Conservation (phyloP, 441 rosid species). For the Populus tomentosa region DNA sequence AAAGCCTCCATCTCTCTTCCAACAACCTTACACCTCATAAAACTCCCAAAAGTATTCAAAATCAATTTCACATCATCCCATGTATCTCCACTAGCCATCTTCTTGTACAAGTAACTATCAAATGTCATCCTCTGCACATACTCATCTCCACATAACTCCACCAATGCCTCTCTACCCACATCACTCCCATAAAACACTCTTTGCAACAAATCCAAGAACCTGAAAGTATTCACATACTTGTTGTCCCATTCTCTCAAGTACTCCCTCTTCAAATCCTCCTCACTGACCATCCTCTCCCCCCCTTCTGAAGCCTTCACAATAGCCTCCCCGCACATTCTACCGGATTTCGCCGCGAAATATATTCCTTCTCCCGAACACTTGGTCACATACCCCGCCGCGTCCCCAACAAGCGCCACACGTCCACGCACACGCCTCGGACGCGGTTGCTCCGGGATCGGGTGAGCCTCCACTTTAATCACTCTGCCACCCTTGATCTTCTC, state of each 20-base stretch:
- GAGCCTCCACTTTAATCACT: slow-evolving; percentile 60
- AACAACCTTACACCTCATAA: slow-evolving; percentile 32
- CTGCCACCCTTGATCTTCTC: slow-evolving; percentile 46
- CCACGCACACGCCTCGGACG: slow-evolving; percentile 40
- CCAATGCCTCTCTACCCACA: slow-evolving; percentile 51
- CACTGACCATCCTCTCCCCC: slow-evolving; percentile 33
- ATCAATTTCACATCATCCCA: slow-evolving; percentile 47
- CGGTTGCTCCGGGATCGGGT: slow-evolving; percentile 63
- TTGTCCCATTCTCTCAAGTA: slow-evolving; percentile 51
- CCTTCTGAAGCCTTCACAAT: slow-evolving; percentile 44
- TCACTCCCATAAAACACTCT: slow-evolving; percentile 46
- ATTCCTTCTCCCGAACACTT: slow-evolving; percentile 69
- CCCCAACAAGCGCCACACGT: slow-evolving; percentile 55
- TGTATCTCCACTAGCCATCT: slow-evolving; percentile 33
- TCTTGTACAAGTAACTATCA: slow-evolving; percentile 63
- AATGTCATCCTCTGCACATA: slow-evolving; percentile 67
- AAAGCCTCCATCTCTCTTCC: slow-evolving; percentile 30
- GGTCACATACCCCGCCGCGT: slow-evolving; percentile 53
- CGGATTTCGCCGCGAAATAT: slow-evolving; percentile 53
- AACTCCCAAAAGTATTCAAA: slow-evolving; percentile 32
- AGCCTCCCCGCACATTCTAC: slow-evolving; percentile 50
- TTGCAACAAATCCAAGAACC: slow-evolving; percentile 50
- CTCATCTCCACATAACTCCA: slow-evolving; percentile 58
- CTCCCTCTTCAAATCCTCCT: slow-evolving; percentile 53
- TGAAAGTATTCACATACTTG: slow-evolving; percentile 32